phyloP scores from a whole-genome alignment of 2,329 filamentous ascomycete species.

The Cytospora leucostoma region DNA sequence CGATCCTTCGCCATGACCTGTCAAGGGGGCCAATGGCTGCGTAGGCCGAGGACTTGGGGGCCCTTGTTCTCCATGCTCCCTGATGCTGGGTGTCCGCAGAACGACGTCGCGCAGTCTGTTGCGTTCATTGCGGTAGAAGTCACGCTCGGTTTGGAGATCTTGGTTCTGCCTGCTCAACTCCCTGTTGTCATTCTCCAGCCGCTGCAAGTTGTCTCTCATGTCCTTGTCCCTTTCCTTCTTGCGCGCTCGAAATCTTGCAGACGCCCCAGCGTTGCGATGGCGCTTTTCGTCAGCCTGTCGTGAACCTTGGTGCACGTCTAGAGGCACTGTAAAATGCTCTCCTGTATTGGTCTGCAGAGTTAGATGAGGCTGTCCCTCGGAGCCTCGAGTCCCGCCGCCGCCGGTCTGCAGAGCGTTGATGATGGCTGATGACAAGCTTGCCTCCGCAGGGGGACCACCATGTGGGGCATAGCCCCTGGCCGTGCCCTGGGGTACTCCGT shows the following conservation, averaged over 20 bases:
- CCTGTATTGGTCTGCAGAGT: constrained; percentile 33
- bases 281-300: constrained; percentile 83
- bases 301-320: constrained; percentile 81
- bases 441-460: constrained; percentile 20
- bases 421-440: constrained; percentile 24
- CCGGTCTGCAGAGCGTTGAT: constrained; percentile 26
- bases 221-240: constrained; percentile 82
- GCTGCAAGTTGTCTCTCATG: constrained; percentile 67
- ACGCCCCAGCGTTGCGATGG: constrained; percentile 81
- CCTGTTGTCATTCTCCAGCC: constrained; percentile 67
- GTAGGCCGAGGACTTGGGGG: constrained; percentile 52
- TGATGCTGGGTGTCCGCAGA: constrained; percentile 57
- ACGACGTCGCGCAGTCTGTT: constrained; percentile 71
- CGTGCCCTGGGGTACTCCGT: constrained; percentile 21
- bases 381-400: constrained; percentile 19
- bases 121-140: constrained; percentile 73
- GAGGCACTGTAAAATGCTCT: constrained; percentile 59
- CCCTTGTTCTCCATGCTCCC: constrained; percentile 52
- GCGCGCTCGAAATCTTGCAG: constrained; percentile 76
- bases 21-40: constrained; percentile 14
- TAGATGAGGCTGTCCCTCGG: constrained; percentile 26
- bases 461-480: constrained; percentile 16
- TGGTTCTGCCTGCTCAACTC: constrained; percentile 60
- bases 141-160: constrained; percentile 61
- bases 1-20: constrained; percentile 22